These are phyloP conservation scores for Aurantiochytrium sp. DNA, from an alignment of 108 stramenopile genomes.

Conservation along the genomic window DNA sequence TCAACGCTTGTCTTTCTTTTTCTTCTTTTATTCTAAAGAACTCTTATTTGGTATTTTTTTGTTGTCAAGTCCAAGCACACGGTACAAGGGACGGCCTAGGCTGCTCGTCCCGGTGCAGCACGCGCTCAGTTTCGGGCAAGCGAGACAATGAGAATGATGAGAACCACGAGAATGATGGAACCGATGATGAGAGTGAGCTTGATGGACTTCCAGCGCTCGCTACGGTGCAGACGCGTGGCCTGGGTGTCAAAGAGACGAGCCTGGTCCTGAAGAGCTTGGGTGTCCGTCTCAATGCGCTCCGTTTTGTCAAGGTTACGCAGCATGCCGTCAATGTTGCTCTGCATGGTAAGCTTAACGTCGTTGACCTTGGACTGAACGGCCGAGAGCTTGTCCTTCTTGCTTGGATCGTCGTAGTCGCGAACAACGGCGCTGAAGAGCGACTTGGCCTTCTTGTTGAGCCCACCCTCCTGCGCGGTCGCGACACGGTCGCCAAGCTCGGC, in stretches of 20 bases:
- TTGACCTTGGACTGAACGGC: not conserved
- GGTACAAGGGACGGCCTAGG: too few species aligned
- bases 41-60: too few species aligned
- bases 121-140: not conserved
- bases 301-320: not conserved
- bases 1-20: too few species aligned
- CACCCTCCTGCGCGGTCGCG: not conserved
- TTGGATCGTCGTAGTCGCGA: not conserved
- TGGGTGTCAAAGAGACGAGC: conserved; percentile 3
- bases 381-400: conserved; percentile 6
- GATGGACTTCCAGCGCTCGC: not conserved
- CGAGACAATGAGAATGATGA: conserved; percentile 7
- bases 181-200: conserved; percentile 14
- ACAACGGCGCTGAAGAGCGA: not conserved
- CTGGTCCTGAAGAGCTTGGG: not conserved
- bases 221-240: not conserved
- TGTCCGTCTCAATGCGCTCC: not conserved
- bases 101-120: too few species aligned
- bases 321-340: conserved; percentile 14
- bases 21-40: too few species aligned
- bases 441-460: conserved; percentile 1
- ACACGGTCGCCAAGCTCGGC: not conserved
- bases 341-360: conserved; percentile 16
- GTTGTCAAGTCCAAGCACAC: too few species aligned
- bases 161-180: not conserved